These are phyloP conservation scores for Actinomortierella ambigua DNA, from an alignment of 371 early-diverging fungal genomes.

Conservation along the genomic window DNA sequence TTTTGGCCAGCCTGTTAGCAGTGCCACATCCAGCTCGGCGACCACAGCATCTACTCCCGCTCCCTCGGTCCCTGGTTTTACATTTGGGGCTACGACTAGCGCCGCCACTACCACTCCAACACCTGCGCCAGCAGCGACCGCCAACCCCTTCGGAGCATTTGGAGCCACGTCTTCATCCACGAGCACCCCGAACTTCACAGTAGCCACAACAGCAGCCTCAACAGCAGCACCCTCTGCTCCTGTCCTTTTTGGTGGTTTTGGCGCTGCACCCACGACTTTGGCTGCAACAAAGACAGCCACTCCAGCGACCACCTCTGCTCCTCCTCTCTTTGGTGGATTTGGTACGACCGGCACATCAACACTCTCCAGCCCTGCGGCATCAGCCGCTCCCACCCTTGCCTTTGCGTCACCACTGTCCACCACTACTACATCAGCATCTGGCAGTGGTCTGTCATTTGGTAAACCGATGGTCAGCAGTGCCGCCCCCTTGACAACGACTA, in stretches of 20 bases:
- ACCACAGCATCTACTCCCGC: background rate
- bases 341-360: too few species aligned
- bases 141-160: constrained; percentile 3
- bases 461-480: too few species aligned
- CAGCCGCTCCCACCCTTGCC: constrained; percentile 7
- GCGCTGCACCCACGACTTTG: background rate
- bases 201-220: constrained; percentile 12
- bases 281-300: background rate
- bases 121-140: constrained; percentile 6
- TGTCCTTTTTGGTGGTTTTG: constrained; percentile 13
- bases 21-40: constrained; percentile 3
- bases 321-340: background rate
- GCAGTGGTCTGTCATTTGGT: too few species aligned
- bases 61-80: background rate
- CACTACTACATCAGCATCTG: too few species aligned
- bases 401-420: constrained; percentile 7
- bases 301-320: background rate
- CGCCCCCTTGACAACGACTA: too few species aligned
- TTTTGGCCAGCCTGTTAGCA: constrained; percentile 2
- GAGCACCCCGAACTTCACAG: constrained; percentile 1
- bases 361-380: background rate
- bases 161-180: constrained; percentile 9
- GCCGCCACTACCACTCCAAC: background rate
- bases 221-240: constrained; percentile 5
- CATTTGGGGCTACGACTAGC: constrained; percentile 8